Evolutionary conservation across 2,329 filamentous ascomycete genomes (phyloP).

Genomic region (Nemania abortiva): DNA sequence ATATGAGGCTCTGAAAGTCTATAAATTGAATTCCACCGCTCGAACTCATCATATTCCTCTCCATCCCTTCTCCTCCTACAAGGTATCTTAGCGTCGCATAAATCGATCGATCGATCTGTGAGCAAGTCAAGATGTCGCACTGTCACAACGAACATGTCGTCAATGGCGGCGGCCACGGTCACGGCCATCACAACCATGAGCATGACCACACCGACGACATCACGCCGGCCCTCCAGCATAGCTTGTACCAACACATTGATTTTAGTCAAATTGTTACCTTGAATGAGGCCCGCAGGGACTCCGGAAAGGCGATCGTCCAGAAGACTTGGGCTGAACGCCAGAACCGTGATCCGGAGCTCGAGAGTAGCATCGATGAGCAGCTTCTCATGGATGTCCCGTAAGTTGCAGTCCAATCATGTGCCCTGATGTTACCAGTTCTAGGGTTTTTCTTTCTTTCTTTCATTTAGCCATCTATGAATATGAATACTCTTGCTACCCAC

Average conservation of each 20-base stretch:
- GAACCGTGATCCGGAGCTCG: conserved; percentile 77
- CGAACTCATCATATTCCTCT: no score
- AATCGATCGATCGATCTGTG: not conserved
- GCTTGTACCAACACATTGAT: conserved; percentile 91
- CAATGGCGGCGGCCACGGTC: conserved; percentile 38
- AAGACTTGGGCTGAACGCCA: conserved; percentile 93
- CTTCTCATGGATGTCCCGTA: conserved; percentile 92
- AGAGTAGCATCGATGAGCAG: conserved; percentile 91
- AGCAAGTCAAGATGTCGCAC: conserved; percentile 54
- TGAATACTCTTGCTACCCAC: no score
- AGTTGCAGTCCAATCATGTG: conserved; percentile 52
- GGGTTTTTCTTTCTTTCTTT: no score
- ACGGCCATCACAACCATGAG: conserved; percentile 63
- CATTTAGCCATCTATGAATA: no score
- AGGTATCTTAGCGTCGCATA: no score
- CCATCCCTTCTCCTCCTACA: no score
- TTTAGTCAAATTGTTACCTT: conserved; percentile 87
- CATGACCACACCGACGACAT: conserved; percentile 95
- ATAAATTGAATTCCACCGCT: no score
- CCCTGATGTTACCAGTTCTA: no score
- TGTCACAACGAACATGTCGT: conserved; percentile 64
- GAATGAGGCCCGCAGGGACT: conserved; percentile 79
- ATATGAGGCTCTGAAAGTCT: no score
- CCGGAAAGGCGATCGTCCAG: conserved; percentile 80
- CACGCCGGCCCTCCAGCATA: conserved; percentile 88